Percentiles rank a stretch among this genome's conserved stretches.
phyloP scores from a whole-genome alignment of 192 early-diverging fungal genomes.

The Linnemannia hyalina region DNA sequence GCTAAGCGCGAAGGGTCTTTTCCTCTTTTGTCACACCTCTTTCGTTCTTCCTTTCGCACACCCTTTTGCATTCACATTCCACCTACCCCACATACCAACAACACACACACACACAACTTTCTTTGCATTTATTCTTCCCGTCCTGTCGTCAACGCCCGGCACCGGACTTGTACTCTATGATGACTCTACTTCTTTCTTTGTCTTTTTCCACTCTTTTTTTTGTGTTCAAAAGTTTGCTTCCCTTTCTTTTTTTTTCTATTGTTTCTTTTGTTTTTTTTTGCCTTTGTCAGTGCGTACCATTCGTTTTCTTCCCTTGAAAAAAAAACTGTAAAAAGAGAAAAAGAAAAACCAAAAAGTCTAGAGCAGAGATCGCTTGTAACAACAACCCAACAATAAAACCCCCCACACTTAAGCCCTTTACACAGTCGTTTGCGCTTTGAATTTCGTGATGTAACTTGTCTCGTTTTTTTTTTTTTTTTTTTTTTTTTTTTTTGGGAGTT shows the following conservation, averaged over 20 bases:
- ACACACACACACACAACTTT: background rate
- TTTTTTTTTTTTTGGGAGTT: background rate
- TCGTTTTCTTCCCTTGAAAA: background rate
- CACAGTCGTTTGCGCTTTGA: background rate
- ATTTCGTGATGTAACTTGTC: background rate
- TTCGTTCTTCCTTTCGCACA: background rate
- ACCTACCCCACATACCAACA: background rate
- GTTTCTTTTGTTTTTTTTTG: background rate
- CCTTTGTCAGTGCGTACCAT: constrained; percentile 4
- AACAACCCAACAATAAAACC: background rate
- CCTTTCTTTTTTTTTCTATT: background rate
- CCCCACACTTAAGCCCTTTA: too few species aligned
- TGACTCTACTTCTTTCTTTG: constrained; percentile 25
- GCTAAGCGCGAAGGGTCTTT: constrained; percentile 8
- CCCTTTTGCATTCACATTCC: constrained; percentile 2
- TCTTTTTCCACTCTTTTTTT: constrained; percentile 7
- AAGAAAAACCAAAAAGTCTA: constrained; percentile 16
- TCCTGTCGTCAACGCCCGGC: background rate
- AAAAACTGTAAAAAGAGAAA: constrained; percentile 1
- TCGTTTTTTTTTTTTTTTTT: background rate
- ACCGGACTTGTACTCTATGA: constrained; percentile 26
- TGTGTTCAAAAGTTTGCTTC: background rate
- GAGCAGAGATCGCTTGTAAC: constrained; percentile 14
- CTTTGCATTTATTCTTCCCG: constrained; percentile 19
- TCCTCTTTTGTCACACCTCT: background rate